Base-by-base conservation (phyloP, 805 yeast genomes). In the Candida boidinii region DNA sequence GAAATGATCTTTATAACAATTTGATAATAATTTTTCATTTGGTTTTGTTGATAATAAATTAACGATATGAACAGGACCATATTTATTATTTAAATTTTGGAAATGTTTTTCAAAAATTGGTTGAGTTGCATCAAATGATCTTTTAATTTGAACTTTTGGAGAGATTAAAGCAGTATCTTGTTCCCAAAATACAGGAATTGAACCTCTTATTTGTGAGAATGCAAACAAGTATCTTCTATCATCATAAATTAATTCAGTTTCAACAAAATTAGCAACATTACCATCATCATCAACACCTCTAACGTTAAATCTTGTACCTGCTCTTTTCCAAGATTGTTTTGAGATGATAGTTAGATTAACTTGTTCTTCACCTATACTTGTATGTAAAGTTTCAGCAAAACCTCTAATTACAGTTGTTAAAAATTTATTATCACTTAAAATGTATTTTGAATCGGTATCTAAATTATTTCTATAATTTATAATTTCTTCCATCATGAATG, bases 131-230 rank as follows among this genome's bases (percentile, higher is more conserved):
- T 87, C 97, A 27, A 73, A 58, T 2, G 96, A 83, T 46, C 98
- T 68, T 0, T 96, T 87, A 10, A 92, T 69, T 26, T 80, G 80
- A 31, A 90, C 87, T 51, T 88, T 92, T 16, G 96, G 95, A 40
- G 84, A 79, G n/a, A 92, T 73, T 39, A 90, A 60, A 3, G 94
- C 83, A 2, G 94, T 76, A 48, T 88, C 96, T 56, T 92, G 98
- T 54, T 92, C 98, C 98, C 98, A 92, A 49, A 92, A 92, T 1
- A 90, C 69, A 0, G 99, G 98, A 4, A 92, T 88, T 14, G 94
- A 81, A 9, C 99, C 99, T 53, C 99, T 68, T n/a, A 92, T 76
- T 56, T 88, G 95, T 1, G 81, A 72, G 54, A 79, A 88, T 2
- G 96, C 76, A 52, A 74, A 87, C 6, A 65, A 72, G 60, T 57